phyloP scores from a whole-genome alignment of 257 asterid species.

The Leptodermis oblonga region DNA sequence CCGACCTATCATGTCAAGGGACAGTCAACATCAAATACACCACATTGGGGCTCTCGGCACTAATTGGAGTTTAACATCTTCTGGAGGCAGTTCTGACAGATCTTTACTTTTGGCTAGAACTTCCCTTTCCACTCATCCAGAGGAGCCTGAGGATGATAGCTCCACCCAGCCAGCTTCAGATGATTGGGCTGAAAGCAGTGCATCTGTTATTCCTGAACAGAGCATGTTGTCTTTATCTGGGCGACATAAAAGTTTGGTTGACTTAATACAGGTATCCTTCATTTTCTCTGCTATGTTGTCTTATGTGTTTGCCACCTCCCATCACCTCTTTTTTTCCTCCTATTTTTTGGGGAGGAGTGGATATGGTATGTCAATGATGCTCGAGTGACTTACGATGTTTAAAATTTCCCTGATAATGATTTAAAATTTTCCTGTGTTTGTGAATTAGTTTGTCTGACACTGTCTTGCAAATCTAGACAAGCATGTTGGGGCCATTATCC shows the following conservation, averaged over 20 bases:
- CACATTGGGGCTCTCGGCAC: conserved; percentile 35
- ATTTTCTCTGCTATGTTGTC: background rate
- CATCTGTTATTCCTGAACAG: conserved; percentile 30
- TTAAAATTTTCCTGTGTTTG: background rate
- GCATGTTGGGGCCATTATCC: background rate
- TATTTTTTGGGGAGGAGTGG: too few species aligned
- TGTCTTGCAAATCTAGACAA: background rate
- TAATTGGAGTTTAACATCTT: conserved; percentile 40
- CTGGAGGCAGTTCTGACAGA: conserved; percentile 35
- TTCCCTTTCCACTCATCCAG: conserved; percentile 69
- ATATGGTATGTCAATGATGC: background rate
- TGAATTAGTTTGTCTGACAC: background rate
- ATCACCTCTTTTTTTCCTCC: background rate
- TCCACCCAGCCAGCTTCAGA: conserved; percentile 38
- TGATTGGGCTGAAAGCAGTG: conserved; percentile 32
- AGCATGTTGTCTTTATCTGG: conserved; percentile 33
- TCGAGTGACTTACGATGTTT: background rate
- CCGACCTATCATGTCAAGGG: conserved; percentile 42
- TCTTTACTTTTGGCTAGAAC: conserved; percentile 36
- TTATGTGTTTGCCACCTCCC: background rate
- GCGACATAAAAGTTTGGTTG: conserved; percentile 68
- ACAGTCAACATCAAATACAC: conserved; percentile 31
- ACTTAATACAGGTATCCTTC: conserved; percentile 61
- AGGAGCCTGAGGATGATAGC: conserved; percentile 69
- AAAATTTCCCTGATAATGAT: background rate